These are phyloP conservation scores for Acephala macrosclerotiorum DNA, from an alignment of 2,329 filamentous ascomycete genomes.

Conservation along the genomic window DNA sequence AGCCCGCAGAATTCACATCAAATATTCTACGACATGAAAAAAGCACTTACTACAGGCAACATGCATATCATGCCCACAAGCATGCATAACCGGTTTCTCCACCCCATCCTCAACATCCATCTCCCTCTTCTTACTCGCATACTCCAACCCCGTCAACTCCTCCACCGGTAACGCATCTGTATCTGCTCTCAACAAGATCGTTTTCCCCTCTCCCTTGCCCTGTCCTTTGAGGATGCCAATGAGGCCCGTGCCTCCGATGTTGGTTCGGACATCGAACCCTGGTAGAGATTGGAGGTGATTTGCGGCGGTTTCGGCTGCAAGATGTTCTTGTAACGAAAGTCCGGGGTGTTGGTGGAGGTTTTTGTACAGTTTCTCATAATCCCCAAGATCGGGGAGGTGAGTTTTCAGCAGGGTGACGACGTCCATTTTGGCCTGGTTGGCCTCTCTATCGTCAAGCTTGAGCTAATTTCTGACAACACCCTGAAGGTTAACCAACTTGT, in stretches of 20 bases:
- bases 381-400: constrained; percentile 25
- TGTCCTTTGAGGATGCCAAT: constrained; percentile 55
- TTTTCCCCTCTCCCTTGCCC: constrained; percentile 60
- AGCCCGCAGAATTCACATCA: not conserved
- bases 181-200: constrained; percentile 65
- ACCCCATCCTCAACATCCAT: constrained; percentile 51
- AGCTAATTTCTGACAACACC: not conserved
- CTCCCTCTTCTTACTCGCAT: constrained; percentile 54
- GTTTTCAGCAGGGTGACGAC: constrained; percentile 21
- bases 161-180: constrained; percentile 67
- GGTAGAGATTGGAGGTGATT: constrained; percentile 46
- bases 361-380: constrained; percentile 63
- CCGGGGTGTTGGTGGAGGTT: constrained; percentile 66
- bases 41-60: constrained; percentile 46
- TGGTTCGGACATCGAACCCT: constrained; percentile 52
- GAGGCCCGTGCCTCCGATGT: constrained; percentile 66
- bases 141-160: constrained; percentile 62
- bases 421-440: constrained; percentile 26
- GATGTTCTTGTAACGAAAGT: constrained; percentile 62
- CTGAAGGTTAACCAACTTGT: not conserved
- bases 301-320: constrained; percentile 57
- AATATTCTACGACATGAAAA: not conserved
- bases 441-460: too few relatives aligned
- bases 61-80: constrained; percentile 74
- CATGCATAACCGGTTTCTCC: constrained; percentile 68